Percentiles rank a stretch among this genome's conserved stretches.
These are phyloP conservation scores for Cicer chorassanicum DNA, from an alignment of 306 rosid species.

Conservation along the genomic window DNA sequence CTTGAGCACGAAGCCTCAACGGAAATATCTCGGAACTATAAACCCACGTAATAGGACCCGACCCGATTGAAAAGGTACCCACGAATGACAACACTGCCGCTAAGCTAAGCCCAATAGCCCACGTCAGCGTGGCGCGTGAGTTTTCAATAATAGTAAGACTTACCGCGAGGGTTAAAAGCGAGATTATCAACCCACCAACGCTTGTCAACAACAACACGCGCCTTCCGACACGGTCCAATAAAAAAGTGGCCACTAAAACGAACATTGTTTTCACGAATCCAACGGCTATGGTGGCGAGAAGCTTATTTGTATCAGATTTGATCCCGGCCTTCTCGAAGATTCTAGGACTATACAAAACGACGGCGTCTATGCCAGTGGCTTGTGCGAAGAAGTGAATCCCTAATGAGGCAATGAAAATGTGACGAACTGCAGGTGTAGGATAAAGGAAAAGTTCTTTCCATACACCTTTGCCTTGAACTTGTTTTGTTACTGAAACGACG, in stretches of 20 bases:
- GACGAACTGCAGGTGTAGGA: constrained; percentile 67
- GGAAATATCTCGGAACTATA: constrained; percentile 72
- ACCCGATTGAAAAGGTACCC: constrained; percentile 69
- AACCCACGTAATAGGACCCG: constrained; percentile 81
- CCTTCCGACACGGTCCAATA: constrained; percentile 66
- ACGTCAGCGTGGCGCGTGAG: constrained; percentile 3
- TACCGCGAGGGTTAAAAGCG: constrained; percentile 49
- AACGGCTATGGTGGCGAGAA: constrained; percentile 73
- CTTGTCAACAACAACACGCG: constrained; percentile 65
- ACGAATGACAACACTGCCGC: constrained; percentile 52
- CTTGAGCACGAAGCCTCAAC: constrained; percentile 59
- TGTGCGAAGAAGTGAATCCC: constrained; percentile 83
- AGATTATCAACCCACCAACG: constrained; percentile 58
- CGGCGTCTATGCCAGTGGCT: constrained; percentile 74
- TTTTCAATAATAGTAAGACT: constrained; percentile 46
- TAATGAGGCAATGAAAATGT: constrained; percentile 59
- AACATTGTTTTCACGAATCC: constrained; percentile 63
- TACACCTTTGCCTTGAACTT: constrained; percentile 59
- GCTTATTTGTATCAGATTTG: constrained; percentile 30
- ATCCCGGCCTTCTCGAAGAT: constrained; percentile 75
- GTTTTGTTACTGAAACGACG: constrained; percentile 51
- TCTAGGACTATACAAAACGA: constrained; percentile 74
- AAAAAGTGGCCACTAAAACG: constrained; percentile 70
- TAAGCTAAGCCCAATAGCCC: constrained; percentile 59
- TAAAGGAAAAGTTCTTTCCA: constrained; percentile 63